Evolutionary conservation across 2,329 filamentous ascomycete genomes (phyloP), one percentile per base, ranked within the genome.

Genomic region (Aspergillus sergii): DNA sequence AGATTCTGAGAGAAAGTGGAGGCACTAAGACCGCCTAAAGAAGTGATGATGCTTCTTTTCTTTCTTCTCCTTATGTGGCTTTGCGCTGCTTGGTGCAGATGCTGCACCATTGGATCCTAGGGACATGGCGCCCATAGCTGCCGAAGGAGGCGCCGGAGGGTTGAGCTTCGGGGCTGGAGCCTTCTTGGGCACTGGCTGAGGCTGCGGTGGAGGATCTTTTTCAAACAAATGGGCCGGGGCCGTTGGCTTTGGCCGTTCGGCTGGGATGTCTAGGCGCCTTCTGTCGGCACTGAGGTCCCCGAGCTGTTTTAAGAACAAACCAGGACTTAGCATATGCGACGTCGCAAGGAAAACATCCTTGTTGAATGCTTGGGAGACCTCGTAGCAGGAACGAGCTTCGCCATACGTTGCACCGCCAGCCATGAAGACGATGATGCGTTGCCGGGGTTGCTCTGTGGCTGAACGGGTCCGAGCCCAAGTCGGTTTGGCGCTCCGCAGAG

Each of bases 381-480:
- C 93, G 75, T 98, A 98, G 80, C 95, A 99, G 14, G 89, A 86
- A 32, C 95, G 88, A 36, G 92, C 86, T 79, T 99, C 95, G 6
- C 92, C 93, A 76, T 94, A 97, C 0, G 95, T 98, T 23, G 95
- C 95, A 51, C 95, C 95, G 55, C 95, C 95, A 1, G 94, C 95
- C 85, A 98, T 90, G 76, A 97, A 98, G 19, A 98, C 89, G 63
- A 99, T 91, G 59, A 98, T 86, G 58, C 95, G 89, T 76, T 99
- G 95, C 59, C 91, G 88, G 68, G 94, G 96, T 75, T 98, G 94
- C 64, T 84, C 87, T 63, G 82, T 89, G 32, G 88, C 86, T 53
- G 90, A 85, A 50, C 93, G 89, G 11, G 91, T 90, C 59, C 92
- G 92, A 2, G 95, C 95, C 95, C 95, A 99, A 48, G 94, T 97